Evolutionary conservation across 2,329 filamentous ascomycete genomes (phyloP).

Genomic region (Claviceps sorghi): DNA sequence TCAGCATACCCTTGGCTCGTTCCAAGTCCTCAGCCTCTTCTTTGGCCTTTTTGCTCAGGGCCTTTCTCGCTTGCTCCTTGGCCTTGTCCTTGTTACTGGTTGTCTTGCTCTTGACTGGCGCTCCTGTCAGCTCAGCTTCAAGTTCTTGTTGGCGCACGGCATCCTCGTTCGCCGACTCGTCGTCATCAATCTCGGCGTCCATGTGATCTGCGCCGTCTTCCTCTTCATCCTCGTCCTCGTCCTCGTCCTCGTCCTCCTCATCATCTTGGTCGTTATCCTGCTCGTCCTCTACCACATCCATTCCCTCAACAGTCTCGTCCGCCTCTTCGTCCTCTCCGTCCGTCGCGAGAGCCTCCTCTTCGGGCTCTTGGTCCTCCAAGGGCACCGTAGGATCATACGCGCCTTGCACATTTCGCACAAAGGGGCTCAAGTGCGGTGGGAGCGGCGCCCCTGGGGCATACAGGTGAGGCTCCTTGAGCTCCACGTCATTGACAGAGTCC

Average conservation of each 20-base stretch:
- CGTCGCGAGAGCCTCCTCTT: slow-evolving; percentile 64
- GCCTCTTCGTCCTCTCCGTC: slow-evolving; percentile 44
- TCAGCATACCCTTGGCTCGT: slow-evolving; percentile 94
- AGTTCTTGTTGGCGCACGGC: slow-evolving; percentile 73
- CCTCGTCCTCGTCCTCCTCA: slow-evolving; percentile 30
- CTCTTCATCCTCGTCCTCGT: slow-evolving; percentile 34
- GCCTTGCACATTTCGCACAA: slow-evolving; percentile 75
- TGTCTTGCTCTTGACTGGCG: slow-evolving; percentile 35
- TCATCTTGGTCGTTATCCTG: slow-evolving; percentile 26
- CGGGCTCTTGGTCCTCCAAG: slow-evolving; percentile 75
- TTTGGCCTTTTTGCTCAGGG: slow-evolving; percentile 53
- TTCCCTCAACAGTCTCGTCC: slow-evolving; percentile 54
- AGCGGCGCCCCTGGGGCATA: slow-evolving; percentile 83
- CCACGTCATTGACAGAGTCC: slow-evolving; percentile 89
- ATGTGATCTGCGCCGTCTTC: slow-evolving; percentile 34
- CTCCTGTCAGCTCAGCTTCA: slow-evolving; percentile 77
- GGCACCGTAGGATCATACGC: slow-evolving; percentile 83
- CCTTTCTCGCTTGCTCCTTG: slow-evolving; percentile 57
- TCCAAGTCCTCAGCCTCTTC: slow-evolving; percentile 79
- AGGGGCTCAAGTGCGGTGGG: slow-evolving; percentile 89
- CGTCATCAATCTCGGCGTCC: slow-evolving; percentile 26
- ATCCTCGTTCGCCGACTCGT: slow-evolving; percentile 39
- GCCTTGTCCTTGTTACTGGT: slow-evolving; percentile 38
- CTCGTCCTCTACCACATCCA: slow-evolving; percentile 39
- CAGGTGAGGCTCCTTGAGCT: slow-evolving; percentile 69